Conservation (phyloP, 192 early-diverging fungal species). For the Funneliformis geosporum region DNA sequence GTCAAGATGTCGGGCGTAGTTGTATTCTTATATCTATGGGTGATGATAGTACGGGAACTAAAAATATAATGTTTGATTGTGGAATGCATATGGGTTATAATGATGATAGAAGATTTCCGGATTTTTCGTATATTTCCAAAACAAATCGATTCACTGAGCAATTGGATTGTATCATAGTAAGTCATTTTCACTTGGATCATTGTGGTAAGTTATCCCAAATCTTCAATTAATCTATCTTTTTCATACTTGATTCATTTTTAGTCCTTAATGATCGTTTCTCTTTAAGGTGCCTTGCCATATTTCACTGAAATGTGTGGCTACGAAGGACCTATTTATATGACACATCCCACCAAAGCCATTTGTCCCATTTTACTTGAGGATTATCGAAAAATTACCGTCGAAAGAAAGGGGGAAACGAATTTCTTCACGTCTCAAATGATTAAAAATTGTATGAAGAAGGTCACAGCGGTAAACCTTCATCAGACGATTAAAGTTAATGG, state of each 20-base stretch:
- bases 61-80: slow-evolving; percentile 92
- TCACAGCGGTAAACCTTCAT: slow-evolving; percentile 83
- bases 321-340: slow-evolving; percentile 97
- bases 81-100: slow-evolving; percentile 95
- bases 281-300: slow-evolving; percentile 73
- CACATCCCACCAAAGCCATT: slow-evolving; percentile 95
- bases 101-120: slow-evolving; percentile 91
- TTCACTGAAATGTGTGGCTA: slow-evolving; percentile 96
- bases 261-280: not conserved
- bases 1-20: slow-evolving; percentile 87
- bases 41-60: slow-evolving; percentile 44
- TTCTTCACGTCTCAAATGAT: slow-evolving; percentile 90
- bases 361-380: slow-evolving; percentile 91
- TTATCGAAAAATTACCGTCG: slow-evolving; percentile 90
- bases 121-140: slow-evolving; percentile 91
- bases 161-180: slow-evolving; percentile 92
- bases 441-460: slow-evolving; percentile 94
- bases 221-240: not conserved
- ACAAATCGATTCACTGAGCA: slow-evolving; percentile 76
- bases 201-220: slow-evolving; percentile 61
- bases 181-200: slow-evolving; percentile 98
- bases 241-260: not conserved
- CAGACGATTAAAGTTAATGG: slow-evolving; percentile 71
- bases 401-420: slow-evolving; percentile 84
- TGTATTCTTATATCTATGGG: slow-evolving; percentile 80